A percentile compares a stretch with the other conserved stretches of the same genome.
These are phyloP conservation scores for Hypoxylon trugodes DNA, from an alignment of 495 filamentous ascomycete genomes.

Conservation along the genomic window DNA sequence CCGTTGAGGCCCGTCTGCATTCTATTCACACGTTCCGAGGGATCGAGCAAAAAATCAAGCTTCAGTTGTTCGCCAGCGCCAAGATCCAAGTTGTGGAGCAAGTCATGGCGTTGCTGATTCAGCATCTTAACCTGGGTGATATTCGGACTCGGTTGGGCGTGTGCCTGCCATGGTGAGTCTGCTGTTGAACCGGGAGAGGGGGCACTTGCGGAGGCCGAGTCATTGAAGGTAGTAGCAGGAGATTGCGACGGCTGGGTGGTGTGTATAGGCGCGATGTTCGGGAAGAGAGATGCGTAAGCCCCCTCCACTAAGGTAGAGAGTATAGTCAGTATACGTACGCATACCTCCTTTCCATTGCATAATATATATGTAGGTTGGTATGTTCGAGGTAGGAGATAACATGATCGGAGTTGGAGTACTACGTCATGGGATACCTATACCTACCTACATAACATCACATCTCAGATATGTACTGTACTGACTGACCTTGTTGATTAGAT, in stretches of 20 bases:
- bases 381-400: too few species aligned
- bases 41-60: conserved; percentile 72
- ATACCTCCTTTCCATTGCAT: conserved; percentile 25
- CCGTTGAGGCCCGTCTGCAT: conserved; percentile 50
- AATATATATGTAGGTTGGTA: too few species aligned
- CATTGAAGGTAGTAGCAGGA: conserved; percentile 38
- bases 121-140: conserved; percentile 41
- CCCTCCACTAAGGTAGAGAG: conserved; percentile 25
- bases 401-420: too few species aligned
- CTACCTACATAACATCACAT: too few species aligned
- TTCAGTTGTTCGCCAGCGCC: conserved; percentile 66
- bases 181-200: conserved; percentile 48
- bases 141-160: conserved; percentile 32
- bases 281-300: conserved; percentile 33
- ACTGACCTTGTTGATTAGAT: conserved; percentile 32
- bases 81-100: conserved; percentile 65
- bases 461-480: too few species aligned
- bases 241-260: conserved; percentile 30
- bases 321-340: conserved; percentile 1
- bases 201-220: conserved; percentile 47
- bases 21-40: conserved; percentile 44
- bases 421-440: too few species aligned
- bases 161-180: conserved; percentile 43
- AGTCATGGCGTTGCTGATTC: conserved; percentile 63
- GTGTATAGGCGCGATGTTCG: conserved; percentile 24